Conservation (phyloP, 2,329 filamentous ascomycete species). For the Coniella vitis region DNA sequence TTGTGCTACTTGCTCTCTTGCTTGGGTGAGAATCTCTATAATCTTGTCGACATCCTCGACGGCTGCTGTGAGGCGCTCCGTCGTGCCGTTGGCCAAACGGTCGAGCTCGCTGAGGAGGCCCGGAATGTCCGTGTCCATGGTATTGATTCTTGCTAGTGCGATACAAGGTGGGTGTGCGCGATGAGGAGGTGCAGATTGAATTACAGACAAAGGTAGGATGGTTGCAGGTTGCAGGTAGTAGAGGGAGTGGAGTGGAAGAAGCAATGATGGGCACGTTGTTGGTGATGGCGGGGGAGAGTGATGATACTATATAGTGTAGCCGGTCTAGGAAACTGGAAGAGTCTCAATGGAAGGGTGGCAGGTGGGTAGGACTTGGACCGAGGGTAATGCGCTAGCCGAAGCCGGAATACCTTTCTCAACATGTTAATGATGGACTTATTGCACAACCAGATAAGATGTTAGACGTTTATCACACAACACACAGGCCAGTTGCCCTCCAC, state of each 20-base stretch:
- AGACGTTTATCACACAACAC: no score
- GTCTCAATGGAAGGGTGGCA: neutral
- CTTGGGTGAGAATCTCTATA: conserved; percentile 67
- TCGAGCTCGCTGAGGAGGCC: conserved; percentile 66
- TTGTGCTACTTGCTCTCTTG: conserved; percentile 65
- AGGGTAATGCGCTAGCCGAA: neutral
- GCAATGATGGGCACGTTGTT: no score
- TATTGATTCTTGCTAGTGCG: neutral
- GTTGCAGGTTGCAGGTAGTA: neutral
- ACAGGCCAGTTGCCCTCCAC: no score
- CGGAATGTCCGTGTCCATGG: conserved; percentile 33
- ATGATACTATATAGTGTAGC: no score
- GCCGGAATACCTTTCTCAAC: neutral
- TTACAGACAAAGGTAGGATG: neutral
- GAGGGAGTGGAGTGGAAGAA: neutral
- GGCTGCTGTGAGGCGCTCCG: conserved; percentile 61
- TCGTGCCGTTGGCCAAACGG: conserved; percentile 53
- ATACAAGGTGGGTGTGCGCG: no score
- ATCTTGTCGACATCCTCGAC: conserved; percentile 77
- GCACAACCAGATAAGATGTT: neutral
- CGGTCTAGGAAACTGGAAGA: no score
- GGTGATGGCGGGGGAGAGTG: neutral
- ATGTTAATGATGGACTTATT: neutral
- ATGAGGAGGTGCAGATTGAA: neutral
- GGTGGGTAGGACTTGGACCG: no score